Conservation (phyloP, 139 green algal species). For the Pedinophyceae sp. region DNA sequence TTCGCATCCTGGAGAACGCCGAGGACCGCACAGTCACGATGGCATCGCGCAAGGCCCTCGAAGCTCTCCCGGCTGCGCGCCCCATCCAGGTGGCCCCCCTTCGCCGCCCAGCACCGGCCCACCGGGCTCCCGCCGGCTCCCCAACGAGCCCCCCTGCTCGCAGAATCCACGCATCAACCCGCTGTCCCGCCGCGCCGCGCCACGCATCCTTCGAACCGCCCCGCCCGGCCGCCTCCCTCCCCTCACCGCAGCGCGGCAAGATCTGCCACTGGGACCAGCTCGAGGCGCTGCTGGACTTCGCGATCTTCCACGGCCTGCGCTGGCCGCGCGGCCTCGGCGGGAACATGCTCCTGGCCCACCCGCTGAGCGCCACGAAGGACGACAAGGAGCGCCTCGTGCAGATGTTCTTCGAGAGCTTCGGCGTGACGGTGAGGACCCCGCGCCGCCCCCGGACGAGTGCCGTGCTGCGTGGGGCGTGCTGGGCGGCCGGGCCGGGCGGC, state of each 20-base stretch:
- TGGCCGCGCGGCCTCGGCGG: too few species aligned
- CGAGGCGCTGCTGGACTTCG: constrained; percentile 45
- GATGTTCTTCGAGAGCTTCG: constrained; percentile 66
- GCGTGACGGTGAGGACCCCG: too few species aligned
- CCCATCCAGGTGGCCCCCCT: neutral
- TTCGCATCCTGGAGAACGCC: too few species aligned
- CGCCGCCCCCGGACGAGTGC: too few species aligned
- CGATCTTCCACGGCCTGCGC: constrained; percentile 46
- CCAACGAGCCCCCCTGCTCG: neutral
- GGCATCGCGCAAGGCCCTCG: too few species aligned
- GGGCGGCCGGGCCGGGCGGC: too few species aligned
- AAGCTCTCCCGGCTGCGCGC: too few species aligned
- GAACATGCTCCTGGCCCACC: too few species aligned
- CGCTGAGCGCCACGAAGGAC: neutral
- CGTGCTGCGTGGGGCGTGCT: too few species aligned
- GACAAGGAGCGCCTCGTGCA: constrained; percentile 17
- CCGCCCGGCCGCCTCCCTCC: neutral
- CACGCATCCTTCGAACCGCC: neutral
- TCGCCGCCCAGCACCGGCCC: neutral
- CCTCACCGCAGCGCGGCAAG: constrained; percentile 17
- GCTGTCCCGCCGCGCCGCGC: neutral
- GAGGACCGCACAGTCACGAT: too few species aligned
- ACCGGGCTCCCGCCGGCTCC: neutral
- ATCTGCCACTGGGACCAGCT: constrained; percentile 39
- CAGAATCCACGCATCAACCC: neutral